Evolutionary conservation across 2,329 filamentous ascomycete genomes (phyloP), one percentile per base, ranked within the genome.

Genomic region (Sarocladium brachiariae): DNA sequence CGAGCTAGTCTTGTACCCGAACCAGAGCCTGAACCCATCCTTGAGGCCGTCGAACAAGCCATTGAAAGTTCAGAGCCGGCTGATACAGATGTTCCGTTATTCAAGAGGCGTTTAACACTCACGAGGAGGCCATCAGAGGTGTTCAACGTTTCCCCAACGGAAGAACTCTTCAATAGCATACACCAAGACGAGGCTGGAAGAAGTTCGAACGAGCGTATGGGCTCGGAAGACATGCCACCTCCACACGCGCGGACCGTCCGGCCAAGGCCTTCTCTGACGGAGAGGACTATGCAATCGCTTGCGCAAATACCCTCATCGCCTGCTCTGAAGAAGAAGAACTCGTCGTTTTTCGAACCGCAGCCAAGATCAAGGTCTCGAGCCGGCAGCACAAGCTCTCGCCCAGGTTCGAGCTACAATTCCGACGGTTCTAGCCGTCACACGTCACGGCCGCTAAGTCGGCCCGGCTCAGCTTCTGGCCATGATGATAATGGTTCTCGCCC

Each of bases 271-370:
- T 91, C 88, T 0, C 73, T 96, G 3, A 83, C 86, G 0, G 91
- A 96, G 59, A 77, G 92, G 52, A 95, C 91, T 1, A 84, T 95
- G 37, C 89, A 95, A 64, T 95, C 89, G 0, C 71, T 96, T 5
- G 78, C 89, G 2, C 80, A 83, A 43, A 72, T 96, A 25, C 87
- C 90, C 0, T 82, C 87, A 0, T 93, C 90, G 1, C 90, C 91
- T 4, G 80, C 80, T 1, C 66, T 86, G 41, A 80, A 76, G 49
- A 80, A 81, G 52, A 80, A 83, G 50, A 72, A 78, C 8, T 89
- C 53, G 3, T 82, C 80, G 51, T 90, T 95, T 64, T 93, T 87
- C 62, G 83, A 81, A 46, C 27, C 27, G 27, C 67, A 73, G 2
- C 74, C 83, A n/a, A 77, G 78, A 6, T 78, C 85, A 4, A 58